These are phyloP conservation scores for Leishmania tarentolae DNA, from an alignment of 208 protist genomes.

Conservation along the genomic window DNA sequence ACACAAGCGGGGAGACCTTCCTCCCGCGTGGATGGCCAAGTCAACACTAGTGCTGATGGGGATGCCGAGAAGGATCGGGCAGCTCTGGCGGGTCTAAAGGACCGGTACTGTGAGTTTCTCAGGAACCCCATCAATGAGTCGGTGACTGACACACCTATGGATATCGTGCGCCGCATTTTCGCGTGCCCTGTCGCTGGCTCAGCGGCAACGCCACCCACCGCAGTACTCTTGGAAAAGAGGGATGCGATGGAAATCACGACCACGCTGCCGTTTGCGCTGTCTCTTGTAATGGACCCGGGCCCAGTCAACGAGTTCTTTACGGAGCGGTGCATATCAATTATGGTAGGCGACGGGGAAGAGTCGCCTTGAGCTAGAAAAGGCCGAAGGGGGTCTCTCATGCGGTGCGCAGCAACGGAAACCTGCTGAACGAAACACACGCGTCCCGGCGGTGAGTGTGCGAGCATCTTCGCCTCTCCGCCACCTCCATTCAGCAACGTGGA, in stretches of 20 bases:
- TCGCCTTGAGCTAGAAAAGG: background rate
- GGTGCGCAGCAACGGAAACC: background rate
- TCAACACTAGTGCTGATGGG: background rate
- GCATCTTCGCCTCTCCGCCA: background rate
- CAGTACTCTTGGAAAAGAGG: constrained; percentile 30
- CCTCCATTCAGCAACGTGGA: background rate
- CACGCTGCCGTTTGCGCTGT: constrained; percentile 85
- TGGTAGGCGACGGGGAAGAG: constrained; percentile 32
- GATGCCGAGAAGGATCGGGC: background rate
- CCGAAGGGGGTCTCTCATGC: background rate
- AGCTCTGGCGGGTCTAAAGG: constrained; percentile 18
- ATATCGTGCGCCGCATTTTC: constrained; percentile 43
- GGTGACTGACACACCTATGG: constrained; percentile 31
- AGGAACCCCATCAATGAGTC: constrained; percentile 22
- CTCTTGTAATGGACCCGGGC: constrained; percentile 73
- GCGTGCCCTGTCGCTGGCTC: background rate
- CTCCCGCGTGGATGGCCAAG: background rate
- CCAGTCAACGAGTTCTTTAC: constrained; percentile 84
- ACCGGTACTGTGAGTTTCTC: constrained; percentile 48
- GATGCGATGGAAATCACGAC: constrained; percentile 83
- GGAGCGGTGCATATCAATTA: constrained; percentile 56
- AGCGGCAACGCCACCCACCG: background rate
- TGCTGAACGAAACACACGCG: background rate
- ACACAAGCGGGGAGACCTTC: background rate
- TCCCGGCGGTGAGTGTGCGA: background rate